phyloP scores from a whole-genome alignment of 345 rosid genomes.

The Hevea brasiliensis region DNA sequence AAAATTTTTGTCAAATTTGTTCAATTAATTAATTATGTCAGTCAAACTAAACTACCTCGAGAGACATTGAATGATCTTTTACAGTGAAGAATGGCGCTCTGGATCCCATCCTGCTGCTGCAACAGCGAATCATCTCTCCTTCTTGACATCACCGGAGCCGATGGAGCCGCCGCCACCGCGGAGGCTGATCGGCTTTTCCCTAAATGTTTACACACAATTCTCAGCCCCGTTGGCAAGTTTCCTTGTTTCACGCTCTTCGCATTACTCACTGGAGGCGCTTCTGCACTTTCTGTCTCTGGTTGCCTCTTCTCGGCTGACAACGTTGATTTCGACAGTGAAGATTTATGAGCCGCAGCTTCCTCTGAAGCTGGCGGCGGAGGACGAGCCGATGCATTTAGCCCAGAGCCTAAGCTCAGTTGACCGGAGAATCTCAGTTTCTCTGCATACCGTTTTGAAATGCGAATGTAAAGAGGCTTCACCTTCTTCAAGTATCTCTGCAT shows the following conservation, averaged over 20 bases:
- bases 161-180: constrained; percentile 49
- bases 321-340: constrained; percentile 10
- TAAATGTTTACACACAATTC: constrained; percentile 75
- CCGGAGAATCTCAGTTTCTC: constrained; percentile 66
- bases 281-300: constrained; percentile 26
- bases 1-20: not conserved
- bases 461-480: constrained; percentile 83
- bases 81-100: constrained; percentile 93
- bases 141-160: constrained; percentile 37
- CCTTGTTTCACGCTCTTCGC: constrained; percentile 42
- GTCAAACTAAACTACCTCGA: constrained; percentile 46
- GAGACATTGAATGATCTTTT: constrained; percentile 87
- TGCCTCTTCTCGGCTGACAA: constrained; percentile 20
- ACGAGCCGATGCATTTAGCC: constrained; percentile 12
- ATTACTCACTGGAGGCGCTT: constrained; percentile 6
- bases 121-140: constrained; percentile 91
- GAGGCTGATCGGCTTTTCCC: constrained; percentile 93
- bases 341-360: constrained; percentile 12
- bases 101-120: constrained; percentile 92
- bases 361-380: constrained; percentile 16
- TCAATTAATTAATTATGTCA: too few relatives aligned
- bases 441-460: constrained; percentile 73
- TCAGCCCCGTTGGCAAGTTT: constrained; percentile 66
- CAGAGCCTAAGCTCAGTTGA: constrained; percentile 39
- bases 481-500: constrained; percentile 86